phyloP scores from a whole-genome alignment of 176 grass and related monocot species.

The Hyparrhenia diplandra region DNA sequence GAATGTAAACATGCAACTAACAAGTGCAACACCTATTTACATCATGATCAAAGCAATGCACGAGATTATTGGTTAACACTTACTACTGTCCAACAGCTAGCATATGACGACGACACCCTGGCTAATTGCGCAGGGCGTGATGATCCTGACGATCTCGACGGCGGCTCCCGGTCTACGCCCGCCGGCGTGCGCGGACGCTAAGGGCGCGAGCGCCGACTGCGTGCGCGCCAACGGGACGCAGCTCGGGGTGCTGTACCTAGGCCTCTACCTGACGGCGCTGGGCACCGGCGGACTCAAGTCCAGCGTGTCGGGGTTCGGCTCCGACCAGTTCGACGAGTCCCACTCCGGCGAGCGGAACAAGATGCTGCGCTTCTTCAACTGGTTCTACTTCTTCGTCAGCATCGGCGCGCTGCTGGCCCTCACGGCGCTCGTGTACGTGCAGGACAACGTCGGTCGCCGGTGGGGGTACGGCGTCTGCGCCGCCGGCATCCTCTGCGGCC shows the following conservation, averaged over 20 bases:
- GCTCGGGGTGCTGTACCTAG: conserved; percentile 76
- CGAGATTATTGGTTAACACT: too few relatives aligned
- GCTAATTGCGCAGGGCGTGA: conserved; percentile 52
- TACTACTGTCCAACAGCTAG: too few relatives aligned
- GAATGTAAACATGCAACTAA: too few relatives aligned
- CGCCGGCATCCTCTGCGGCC: conserved; percentile 50
- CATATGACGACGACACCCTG: too few relatives aligned
- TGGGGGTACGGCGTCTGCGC: conserved; percentile 76
- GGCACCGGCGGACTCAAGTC: conserved; percentile 93
- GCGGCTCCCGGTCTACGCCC: conserved; percentile 57
- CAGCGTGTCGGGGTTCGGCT: conserved; percentile 89
- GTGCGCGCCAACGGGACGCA: conserved; percentile 49
- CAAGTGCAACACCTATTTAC: too few relatives aligned
- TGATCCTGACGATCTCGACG: conserved; percentile 80
- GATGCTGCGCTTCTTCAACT: conserved; percentile 92
- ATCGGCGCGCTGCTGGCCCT: conserved; percentile 83
- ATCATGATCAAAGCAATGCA: too few relatives aligned
- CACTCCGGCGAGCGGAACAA: conserved; percentile 54
- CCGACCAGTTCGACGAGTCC: conserved; percentile 90
- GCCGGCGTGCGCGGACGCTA: conserved; percentile 38
- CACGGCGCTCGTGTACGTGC: conserved; percentile 88
- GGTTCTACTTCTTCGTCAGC: conserved; percentile 99
- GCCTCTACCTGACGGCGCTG: conserved; percentile 84
- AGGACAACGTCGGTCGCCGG: conserved; percentile 65
- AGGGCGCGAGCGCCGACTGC: conserved; percentile 32